Base-by-base conservation (phyloP, 2,329 filamentous ascomycete genomes). In the Pyrenochaeta sp. region DNA sequence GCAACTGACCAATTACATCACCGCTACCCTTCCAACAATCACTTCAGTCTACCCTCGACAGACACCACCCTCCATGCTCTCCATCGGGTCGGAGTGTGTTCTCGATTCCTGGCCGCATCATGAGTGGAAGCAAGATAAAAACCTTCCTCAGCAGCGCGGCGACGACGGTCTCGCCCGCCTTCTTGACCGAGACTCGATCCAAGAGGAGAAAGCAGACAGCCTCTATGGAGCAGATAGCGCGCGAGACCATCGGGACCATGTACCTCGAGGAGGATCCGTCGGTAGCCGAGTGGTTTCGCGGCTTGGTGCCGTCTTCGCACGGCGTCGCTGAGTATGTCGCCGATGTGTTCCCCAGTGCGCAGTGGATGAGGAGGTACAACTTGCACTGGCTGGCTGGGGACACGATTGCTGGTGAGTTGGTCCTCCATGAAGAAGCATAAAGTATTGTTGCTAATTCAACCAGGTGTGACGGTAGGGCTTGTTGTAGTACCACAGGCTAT, bases 401-500 rank as follows among this genome's bases (percentile, higher is more conserved):
- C 44, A 44, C 52, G 4, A 61, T 68, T 35, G 65, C 65, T 19
- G 65, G 65, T 66, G 44, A 41, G 48, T 35, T n/a, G 18, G 3
- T 15, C 7, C 11, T 7, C 4, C 11, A 27, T 21, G 3, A 3
- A n/a, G 10, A 17, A 22, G 3, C 1, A 9, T 4, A 3, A 27
- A 7, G 18, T 15, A 19, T n/a, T 41, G 7, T 20, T 6, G 39
- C 47, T 28, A 36, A 10, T n/a, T n/a, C 7, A 11, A 6, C 3
- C 19, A 64, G 54, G 61, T 9, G 29, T 88, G 53, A 89, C 86
- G 2, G 83, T 88, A 31, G 88, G 87, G 21, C 79, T 86, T 31
- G 87, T 90, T 19, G 91, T 96, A 18, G 89, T 97, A 9, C 92
- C 92, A 4, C 92, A 97, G 67, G 87, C 89, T 54, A 96, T 97